Conservation (phyloP, 1,139 yeast genomes). For the Casaregolazyma suthepensis region DNA sequence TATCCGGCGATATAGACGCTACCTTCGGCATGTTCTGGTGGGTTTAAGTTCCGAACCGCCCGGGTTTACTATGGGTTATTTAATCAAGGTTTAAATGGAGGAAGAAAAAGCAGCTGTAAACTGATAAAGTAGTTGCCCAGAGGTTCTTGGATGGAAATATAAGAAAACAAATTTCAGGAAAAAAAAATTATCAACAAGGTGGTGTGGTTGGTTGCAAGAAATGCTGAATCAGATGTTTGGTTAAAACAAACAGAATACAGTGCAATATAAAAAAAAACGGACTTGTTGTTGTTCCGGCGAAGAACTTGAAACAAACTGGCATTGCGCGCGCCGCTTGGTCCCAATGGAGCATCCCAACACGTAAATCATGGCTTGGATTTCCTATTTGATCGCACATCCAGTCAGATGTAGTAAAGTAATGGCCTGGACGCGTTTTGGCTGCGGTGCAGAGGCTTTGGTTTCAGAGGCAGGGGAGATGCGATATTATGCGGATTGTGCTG, state of each 20-base stretch:
- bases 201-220: neutral
- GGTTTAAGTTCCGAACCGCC: neutral
- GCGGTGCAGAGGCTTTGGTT: too few relatives aligned
- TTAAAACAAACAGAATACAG: neutral
- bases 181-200: neutral
- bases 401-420: neutral
- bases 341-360: neutral
- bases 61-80: neutral
- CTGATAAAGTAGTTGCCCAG: neutral
- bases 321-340: neutral
- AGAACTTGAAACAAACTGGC: neutral
- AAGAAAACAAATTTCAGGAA: too few relatives aligned
- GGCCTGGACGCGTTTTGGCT: neutral
- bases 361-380: neutral
- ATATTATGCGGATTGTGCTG: too few relatives aligned
- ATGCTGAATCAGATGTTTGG: neutral
- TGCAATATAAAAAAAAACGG: neutral
- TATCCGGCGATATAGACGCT: conserved; percentile 17
- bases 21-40: neutral
- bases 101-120: neutral
- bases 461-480: neutral
- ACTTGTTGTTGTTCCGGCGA: neutral
- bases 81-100: neutral
- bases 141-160: neutral
- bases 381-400: neutral